Evolutionary conservation across 805 yeast species (phyloP).

Genomic region (Metschnikowia henanensis): DNA sequence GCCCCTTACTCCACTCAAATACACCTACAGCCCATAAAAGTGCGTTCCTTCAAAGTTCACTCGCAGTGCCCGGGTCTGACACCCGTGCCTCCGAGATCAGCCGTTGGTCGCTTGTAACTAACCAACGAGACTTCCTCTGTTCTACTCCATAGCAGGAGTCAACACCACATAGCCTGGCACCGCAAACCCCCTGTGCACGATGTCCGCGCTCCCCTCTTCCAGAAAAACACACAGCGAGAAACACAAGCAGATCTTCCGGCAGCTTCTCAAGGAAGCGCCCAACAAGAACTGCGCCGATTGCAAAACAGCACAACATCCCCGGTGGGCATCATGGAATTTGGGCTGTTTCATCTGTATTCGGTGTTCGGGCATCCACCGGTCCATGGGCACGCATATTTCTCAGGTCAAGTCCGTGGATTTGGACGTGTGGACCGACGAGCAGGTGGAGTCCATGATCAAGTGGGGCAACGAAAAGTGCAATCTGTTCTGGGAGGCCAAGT

Average conservation of each 20-base stretch:
- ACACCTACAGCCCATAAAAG: no score
- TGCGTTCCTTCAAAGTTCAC: no score
- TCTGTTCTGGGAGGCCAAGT: slow-evolving; percentile 76
- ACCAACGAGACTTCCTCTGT: no score
- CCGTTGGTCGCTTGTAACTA: background rate
- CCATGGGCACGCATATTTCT: slow-evolving; percentile 94
- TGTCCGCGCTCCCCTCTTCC: slow-evolving; percentile 42
- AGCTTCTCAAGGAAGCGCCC: slow-evolving; percentile 71
- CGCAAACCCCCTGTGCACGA: no score
- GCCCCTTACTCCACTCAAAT: no score
- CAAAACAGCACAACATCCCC: slow-evolving; percentile 83
- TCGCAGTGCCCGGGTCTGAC: no score
- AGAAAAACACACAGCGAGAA: slow-evolving; percentile 48
- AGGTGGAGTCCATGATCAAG: slow-evolving; percentile 72
- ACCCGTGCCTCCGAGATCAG: slow-evolving; percentile 13
- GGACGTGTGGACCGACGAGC: slow-evolving; percentile 96
- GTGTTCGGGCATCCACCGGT: slow-evolving; percentile 94
- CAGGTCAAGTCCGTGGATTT: slow-evolving; percentile 91
- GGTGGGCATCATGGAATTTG: slow-evolving; percentile 97
- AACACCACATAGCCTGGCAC: no score
- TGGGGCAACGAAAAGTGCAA: slow-evolving; percentile 90
- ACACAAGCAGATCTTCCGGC: slow-evolving; percentile 71
- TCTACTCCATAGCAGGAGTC: no score
- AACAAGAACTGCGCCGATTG: slow-evolving; percentile 91
- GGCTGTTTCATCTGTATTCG: slow-evolving; percentile 93